Base-by-base conservation (phyloP, 257 asterid genomes). In the Salvia miltiorrhiza region DNA sequence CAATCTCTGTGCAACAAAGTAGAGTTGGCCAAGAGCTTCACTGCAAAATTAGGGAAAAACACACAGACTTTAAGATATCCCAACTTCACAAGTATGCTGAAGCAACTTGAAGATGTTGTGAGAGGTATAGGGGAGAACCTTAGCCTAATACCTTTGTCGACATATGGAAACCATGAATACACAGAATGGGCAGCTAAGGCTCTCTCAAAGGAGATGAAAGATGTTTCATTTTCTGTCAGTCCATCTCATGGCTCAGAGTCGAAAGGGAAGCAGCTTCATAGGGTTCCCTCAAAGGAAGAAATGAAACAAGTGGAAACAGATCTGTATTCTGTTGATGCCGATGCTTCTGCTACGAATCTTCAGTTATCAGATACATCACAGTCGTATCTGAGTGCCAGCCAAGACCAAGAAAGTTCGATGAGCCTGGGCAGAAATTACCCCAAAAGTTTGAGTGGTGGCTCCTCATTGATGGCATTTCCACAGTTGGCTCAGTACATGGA, bases 151-250 rank as follows among this genome's bases (percentile, higher is more conserved):
- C 84, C 90, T 41, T 28, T 71, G 9, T 74, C 83, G n/a, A 52
- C 77, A 28, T 82, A 75, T 56, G 83, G 85, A 13, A 69, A 79
- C 56, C 83, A 77, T 69, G 85, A 77, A 26, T 85, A 83, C 56
- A 81, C 75, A 7, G 79, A 81, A 64, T 65, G 72, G 72, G 86
- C 96, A 16, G 87, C 87, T 17, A 80, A 67, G 75, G 74, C 92
- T 9, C 86, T 90, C 14, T 82, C 85, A 0, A 82, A 81, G 74
- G 97, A 90, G 17, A 88, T 90, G 85, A 80, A 72, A 67, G 71
- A 74, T 9, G 82, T 72, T 12, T 74, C 84, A 0, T 67, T 86
- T 53, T 32, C 35, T 33, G 67, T 58, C 20, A 64, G 73, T 67
- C 70, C 62, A 24, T 53, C 69, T 68, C 76, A 3, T 37, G 56